Base-by-base conservation (phyloP, 2,329 filamentous ascomycete species). In the Drechslerella dactyloides region DNA sequence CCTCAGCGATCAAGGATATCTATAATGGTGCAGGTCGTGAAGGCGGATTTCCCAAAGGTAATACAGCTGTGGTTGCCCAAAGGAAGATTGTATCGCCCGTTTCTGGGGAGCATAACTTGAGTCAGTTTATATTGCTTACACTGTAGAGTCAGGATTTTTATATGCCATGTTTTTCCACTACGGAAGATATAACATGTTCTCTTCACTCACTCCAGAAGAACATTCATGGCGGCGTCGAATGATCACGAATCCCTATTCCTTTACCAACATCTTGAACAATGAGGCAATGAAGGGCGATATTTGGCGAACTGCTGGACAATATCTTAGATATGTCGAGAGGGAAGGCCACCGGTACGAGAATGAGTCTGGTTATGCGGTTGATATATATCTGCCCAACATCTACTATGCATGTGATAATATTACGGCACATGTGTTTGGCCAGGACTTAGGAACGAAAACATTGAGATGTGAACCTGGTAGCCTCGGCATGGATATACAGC, bases 1-100 rank as follows among this genome's bases (percentile, higher is more conserved):
- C 81, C 7, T 80, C 82, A 7, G 86, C 84, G 0, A 78, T 87
- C 58, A 87, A 85, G 76, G 84, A 87, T 78, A 88, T 88, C 51
- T 89, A 89, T 78, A 66, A 60, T 3, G 60, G 73, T 44, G 59
- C 72, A 24, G 44, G 53, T 21, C 68, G 65, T 23, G 63, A 66
- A 35, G 62, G 65, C 19, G 65, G 65, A 8, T 70, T 70, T 11
- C 53, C 65, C 5, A 70, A 70, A 21, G 65, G 65, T 70, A 58
- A 48, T 10, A 27, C 46, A 24, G 19, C n/a, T 6, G 46, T 30
- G 10, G 40, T 50, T 11, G n/a, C 2, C n/a, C 27, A 35, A 50
- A 11, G 30, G 52, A 19, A 6, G 11, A 24, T 35, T 15, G 23
- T 5, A 15, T n/a, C 54, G 8, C 15, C 1, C 0, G 1, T 21